phyloP scores from a whole-genome alignment of 306 rosid species.

The Senna tora region DNA sequence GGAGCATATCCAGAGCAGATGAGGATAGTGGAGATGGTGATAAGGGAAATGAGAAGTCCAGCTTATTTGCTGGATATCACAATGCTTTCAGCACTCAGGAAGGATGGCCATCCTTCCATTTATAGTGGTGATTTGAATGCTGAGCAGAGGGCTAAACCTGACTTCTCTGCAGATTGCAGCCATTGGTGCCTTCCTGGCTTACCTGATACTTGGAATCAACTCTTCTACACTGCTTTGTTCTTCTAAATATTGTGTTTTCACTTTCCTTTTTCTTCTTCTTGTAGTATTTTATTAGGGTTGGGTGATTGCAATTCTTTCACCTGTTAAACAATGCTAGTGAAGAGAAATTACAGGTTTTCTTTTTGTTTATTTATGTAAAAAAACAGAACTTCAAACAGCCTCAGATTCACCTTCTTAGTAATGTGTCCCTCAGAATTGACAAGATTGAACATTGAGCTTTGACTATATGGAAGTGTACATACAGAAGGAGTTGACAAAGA shows the following conservation, averaged over 20 bases:
- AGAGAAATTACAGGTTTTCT: background rate
- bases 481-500: conserved; percentile 32
- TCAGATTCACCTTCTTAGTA: background rate
- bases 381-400: too few species aligned
- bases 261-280: background rate
- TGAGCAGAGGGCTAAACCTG: conserved; percentile 73
- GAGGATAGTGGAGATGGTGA: conserved; percentile 74
- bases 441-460: background rate
- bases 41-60: conserved; percentile 68
- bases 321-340: conserved; percentile 44
- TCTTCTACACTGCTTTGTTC: conserved; percentile 69
- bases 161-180: conserved; percentile 81
- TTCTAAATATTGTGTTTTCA: conserved; percentile 40
- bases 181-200: conserved; percentile 98
- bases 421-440: background rate
- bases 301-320: conserved; percentile 38
- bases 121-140: conserved; percentile 88
- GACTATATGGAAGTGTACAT: background rate
- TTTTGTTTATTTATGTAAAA: conserved; percentile 11
- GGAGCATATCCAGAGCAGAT: conserved; percentile 71
- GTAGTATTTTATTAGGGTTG: conserved; percentile 18
- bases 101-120: conserved; percentile 89
- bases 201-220: conserved; percentile 92
- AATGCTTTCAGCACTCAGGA: conserved; percentile 73
- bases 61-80: conserved; percentile 80